Evolutionary conservation across 495 filamentous ascomycete species (phyloP).

Genomic region (Lasiosphaeria hispida): DNA sequence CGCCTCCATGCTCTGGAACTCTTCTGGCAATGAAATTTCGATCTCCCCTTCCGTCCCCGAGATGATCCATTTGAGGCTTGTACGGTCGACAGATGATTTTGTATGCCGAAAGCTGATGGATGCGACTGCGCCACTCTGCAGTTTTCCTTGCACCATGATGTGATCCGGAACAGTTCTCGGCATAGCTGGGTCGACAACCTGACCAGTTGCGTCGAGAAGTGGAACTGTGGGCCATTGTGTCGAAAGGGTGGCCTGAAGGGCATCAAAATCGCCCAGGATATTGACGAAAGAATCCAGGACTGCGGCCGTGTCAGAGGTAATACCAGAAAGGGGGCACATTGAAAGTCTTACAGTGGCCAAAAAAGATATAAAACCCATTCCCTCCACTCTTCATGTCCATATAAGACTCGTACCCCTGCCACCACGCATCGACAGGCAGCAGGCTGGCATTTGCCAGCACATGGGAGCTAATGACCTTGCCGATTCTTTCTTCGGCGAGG

Average conservation of each 20-base stretch:
- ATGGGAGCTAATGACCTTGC: conserved; percentile 24
- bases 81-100: conserved; percentile 27
- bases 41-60: conserved; percentile 48
- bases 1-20: not conserved
- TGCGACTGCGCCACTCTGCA: conserved; percentile 35
- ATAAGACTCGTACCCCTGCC: conserved; percentile 22
- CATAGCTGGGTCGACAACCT: conserved; percentile 21
- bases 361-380: conserved; percentile 25
- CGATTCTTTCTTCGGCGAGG: conserved; percentile 24
- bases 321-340: not conserved
- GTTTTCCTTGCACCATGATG: conserved; percentile 42
- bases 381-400: conserved; percentile 30
- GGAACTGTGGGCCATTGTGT: conserved; percentile 29
- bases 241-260: conserved; percentile 31
- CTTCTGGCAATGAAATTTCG: conserved; percentile 26
- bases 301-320: not conserved
- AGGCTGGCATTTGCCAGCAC: conserved; percentile 6
- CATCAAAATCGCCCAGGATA: conserved; percentile 39
- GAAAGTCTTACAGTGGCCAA: conserved; percentile 31
- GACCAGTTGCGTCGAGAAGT: conserved; percentile 27
- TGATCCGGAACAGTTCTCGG: conserved; percentile 40
- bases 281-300: conserved; percentile 32
- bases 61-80: conserved; percentile 42
- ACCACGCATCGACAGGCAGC: conserved; percentile 17
- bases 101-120: conserved; percentile 37